Evolutionary conservation across 768 basidiomycete species (phyloP).

Genomic region (Cyclocybe cylindracea): DNA sequence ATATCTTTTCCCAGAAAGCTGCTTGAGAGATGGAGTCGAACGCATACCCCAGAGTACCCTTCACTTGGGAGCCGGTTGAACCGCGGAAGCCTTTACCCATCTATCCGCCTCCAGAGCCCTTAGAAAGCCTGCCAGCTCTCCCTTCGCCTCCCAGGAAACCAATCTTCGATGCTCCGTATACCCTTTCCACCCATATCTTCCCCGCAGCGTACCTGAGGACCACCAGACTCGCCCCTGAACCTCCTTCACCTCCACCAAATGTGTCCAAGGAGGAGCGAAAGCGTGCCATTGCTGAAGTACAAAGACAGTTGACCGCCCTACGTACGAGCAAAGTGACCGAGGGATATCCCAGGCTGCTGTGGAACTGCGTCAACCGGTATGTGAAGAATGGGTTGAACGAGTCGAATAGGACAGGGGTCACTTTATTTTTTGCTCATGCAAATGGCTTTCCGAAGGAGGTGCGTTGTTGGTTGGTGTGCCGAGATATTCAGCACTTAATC

Average conservation of each 20-base stretch:
- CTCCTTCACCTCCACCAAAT: constrained; percentile 20
- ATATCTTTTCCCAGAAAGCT: neutral
- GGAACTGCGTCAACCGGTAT: constrained; percentile 77
- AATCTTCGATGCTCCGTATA: constrained; percentile 36
- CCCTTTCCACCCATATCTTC: constrained; percentile 55
- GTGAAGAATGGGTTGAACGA: constrained; percentile 35
- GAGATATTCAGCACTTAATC: neutral
- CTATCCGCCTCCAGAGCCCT: constrained; percentile 39
- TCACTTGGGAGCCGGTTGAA: constrained; percentile 25
- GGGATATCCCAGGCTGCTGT: constrained; percentile 48
- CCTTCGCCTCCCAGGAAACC: constrained; percentile 40
- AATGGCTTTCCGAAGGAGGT: constrained; percentile 92
- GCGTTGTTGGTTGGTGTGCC: constrained; percentile 13
- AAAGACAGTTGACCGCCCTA: constrained; percentile 24
- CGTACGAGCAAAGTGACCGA: constrained; percentile 34
- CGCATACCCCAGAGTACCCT: constrained; percentile 25
- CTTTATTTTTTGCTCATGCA: constrained; percentile 78
- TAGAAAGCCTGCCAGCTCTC: constrained; percentile 30
- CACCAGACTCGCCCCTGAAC: constrained; percentile 35
- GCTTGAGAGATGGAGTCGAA: constrained; percentile 12
- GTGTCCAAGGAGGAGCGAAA: constrained; percentile 38
- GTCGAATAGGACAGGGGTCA: constrained; percentile 46
- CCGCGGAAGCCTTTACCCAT: constrained; percentile 32
- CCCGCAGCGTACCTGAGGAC: constrained; percentile 55
- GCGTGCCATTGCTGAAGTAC: constrained; percentile 21